These are phyloP conservation scores for Aegilops umbellulata DNA, from an alignment of 176 grass and related monocot species.

Conservation along the genomic window DNA sequence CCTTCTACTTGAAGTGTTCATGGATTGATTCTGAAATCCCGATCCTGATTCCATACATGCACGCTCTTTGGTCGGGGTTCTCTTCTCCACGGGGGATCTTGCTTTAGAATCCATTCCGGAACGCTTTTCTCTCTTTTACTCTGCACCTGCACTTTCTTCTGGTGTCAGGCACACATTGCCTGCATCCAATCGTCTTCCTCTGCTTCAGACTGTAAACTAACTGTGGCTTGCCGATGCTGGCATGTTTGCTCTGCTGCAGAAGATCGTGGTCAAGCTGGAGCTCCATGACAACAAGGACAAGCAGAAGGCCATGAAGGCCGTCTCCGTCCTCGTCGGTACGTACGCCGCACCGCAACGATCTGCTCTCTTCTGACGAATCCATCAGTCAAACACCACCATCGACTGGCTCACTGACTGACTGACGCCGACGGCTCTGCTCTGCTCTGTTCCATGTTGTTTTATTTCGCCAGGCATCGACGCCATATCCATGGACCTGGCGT, in stretches of 20 bases:
- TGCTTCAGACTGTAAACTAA: background rate
- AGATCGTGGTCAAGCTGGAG: conserved; percentile 77
- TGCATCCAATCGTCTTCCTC: background rate
- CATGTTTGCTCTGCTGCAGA: conserved; percentile 38
- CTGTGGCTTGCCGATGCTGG: background rate
- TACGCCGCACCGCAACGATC: background rate
- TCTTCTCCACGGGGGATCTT: background rate
- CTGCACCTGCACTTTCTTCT: background rate
- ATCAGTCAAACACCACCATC: background rate
- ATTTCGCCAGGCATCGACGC: conserved; percentile 64
- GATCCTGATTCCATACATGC: background rate
- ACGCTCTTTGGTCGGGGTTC: background rate
- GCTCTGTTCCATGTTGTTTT: background rate
- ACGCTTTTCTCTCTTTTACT: background rate
- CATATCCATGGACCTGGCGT: conserved; percentile 61
- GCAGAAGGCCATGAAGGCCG: conserved; percentile 87
- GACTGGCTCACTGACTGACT: background rate
- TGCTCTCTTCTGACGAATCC: too few relatives aligned
- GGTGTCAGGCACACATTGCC: background rate
- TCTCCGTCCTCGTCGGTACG: conserved; percentile 66
- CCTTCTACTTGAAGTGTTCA: background rate
- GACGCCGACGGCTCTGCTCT: background rate
- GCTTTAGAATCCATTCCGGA: background rate
- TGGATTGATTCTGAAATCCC: background rate
- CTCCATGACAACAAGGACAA: conserved; percentile 88